phyloP scores from a whole-genome alignment of 768 basidiomycete genomes.

The Amanita muscaria region DNA sequence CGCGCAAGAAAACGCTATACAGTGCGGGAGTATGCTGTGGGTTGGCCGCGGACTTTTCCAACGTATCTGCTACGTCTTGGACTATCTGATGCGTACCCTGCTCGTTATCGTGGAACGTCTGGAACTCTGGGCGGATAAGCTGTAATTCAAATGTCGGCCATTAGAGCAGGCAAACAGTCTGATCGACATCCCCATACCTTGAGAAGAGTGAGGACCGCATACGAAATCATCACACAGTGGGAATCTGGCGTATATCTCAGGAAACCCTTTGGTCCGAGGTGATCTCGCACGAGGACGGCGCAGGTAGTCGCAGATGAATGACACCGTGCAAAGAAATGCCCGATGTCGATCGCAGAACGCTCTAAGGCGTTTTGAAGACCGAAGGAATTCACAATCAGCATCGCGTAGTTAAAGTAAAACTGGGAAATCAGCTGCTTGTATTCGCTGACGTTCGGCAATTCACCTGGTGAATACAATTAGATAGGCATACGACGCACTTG shows the following conservation, averaged over 20 bases:
- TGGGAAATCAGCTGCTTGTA: conserved; percentile 47
- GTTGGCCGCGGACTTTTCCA: conserved; percentile 73
- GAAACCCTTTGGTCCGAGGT: conserved; percentile 67
- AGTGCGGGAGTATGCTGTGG: conserved; percentile 83
- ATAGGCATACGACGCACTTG: neutral
- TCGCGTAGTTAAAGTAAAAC: conserved; percentile 81
- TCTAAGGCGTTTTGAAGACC: conserved; percentile 96
- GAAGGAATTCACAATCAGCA: conserved; percentile 90
- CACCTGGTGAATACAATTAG: conserved; percentile 15
- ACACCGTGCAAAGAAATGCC: conserved; percentile 77
- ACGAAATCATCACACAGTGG: conserved; percentile 86
- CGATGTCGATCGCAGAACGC: conserved; percentile 58
- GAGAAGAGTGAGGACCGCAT: conserved; percentile 85
- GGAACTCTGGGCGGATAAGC: conserved; percentile 81
- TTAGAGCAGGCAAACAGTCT: neutral
- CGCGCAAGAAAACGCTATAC: conserved; percentile 76
- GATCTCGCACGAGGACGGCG: conserved; percentile 66
- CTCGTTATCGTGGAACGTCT: conserved; percentile 65
- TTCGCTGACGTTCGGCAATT: conserved; percentile 18
- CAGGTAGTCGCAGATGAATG: conserved; percentile 65
- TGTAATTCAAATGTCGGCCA: conserved; percentile 20
- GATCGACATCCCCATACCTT: conserved; percentile 48
- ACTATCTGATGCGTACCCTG: conserved; percentile 61
- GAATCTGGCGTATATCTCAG: conserved; percentile 85
- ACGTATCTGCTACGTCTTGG: conserved; percentile 71